phyloP scores from a whole-genome alignment of 2,329 filamentous ascomycete genomes.

The Fusarium beomiforme region DNA sequence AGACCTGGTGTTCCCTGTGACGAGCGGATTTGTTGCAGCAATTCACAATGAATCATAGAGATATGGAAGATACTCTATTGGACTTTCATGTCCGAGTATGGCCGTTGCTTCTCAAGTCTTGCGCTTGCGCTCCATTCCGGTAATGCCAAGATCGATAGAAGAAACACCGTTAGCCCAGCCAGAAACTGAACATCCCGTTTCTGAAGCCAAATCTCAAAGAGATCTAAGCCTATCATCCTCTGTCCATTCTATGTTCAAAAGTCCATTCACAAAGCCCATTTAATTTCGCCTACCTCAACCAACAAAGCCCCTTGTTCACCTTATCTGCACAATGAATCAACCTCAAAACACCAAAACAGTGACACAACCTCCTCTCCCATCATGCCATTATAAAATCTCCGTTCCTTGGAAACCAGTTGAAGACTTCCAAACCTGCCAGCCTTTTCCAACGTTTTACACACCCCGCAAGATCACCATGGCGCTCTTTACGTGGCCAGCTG shows the following conservation, averaged over 20 bases:
- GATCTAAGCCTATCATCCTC: background rate
- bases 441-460: background rate
- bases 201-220: too few species aligned
- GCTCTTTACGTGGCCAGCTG: background rate
- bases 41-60: too few species aligned
- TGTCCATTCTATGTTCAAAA: background rate
- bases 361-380: background rate
- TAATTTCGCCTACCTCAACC: background rate
- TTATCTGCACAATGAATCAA: background rate
- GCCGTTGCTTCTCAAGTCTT: too few species aligned
- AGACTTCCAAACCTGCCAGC: too few species aligned
- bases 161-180: too few species aligned
- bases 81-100: too few species aligned
- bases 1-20: too few species aligned
- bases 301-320: background rate
- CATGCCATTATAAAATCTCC: background rate
- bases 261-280: accelerated
- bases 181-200: too few species aligned
- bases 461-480: conserved; percentile 1
- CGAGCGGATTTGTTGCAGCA: too few species aligned
- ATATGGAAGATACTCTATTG: too few species aligned
- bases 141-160: too few species aligned
- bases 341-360: background rate
- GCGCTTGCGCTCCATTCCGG: too few species aligned
- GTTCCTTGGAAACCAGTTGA: background rate